A percentile compares a stretch with the other conserved stretches of the same genome.
These are phyloP conservation scores for Retiboletus fuscus DNA, from an alignment of 1,284 basidiomycete genomes.

Conservation along the genomic window DNA sequence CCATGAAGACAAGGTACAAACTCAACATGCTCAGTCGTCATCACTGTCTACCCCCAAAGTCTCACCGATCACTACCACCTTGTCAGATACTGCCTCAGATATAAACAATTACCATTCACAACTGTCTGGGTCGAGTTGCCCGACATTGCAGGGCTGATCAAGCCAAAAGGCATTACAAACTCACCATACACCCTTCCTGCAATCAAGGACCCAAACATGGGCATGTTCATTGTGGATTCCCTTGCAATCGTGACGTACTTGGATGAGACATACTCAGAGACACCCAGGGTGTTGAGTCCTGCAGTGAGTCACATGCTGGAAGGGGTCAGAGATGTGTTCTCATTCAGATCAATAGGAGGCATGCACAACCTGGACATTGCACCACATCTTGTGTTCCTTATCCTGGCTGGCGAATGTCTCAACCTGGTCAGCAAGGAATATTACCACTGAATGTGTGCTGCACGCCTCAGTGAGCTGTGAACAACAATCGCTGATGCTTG, in stretches of 20 bases:
- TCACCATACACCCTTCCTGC: conserved; percentile 53
- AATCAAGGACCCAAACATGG: conserved; percentile 47
- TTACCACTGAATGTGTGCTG: conserved; percentile 9
- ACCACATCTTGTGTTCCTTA: too few species aligned
- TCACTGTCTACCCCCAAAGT: conserved; percentile 48
- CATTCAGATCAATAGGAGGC: conserved; percentile 10
- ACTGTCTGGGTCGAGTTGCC: conserved; percentile 56
- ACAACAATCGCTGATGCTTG: too few species aligned
- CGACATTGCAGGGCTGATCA: conserved; percentile 51
- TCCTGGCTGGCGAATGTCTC: too few species aligned
- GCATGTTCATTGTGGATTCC: conserved; percentile 50
- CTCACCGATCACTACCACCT: neutral
- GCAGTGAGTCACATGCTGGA: conserved; percentile 12
- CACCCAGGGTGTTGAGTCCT: conserved; percentile 37
- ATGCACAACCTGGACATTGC: neutral
- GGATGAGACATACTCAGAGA: conserved; percentile 56
- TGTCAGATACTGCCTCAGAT: conserved; percentile 53
- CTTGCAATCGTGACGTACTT: conserved; percentile 56
- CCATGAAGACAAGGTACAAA: conserved; percentile 43
- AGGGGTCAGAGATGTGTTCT: conserved; percentile 11
- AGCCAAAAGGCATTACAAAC: conserved; percentile 48
- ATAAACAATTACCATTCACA: conserved; percentile 55
- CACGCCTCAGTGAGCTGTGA: too few species aligned
- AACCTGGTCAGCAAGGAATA: conserved; percentile 31
- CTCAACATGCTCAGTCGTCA: conserved; percentile 18